Percentiles rank a stretch among this genome's conserved stretches.
phyloP scores from a whole-genome alignment of 1,284 basidiomycete genomes.

The Abortiporus biennis region DNA sequence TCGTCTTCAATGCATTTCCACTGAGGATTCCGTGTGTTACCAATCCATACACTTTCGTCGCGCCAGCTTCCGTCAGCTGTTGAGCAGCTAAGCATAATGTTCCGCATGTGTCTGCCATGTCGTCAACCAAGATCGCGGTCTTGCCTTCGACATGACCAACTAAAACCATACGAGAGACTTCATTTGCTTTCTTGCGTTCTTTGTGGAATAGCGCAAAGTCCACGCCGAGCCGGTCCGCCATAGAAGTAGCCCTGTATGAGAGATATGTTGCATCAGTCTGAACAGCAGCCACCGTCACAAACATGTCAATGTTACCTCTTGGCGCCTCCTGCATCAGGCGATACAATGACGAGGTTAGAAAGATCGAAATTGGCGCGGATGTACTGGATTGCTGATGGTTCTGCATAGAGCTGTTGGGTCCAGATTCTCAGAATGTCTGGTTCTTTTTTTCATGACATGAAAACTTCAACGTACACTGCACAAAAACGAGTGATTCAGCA shows the following conservation, averaged over 20 bases:
- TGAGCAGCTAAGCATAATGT: constrained; percentile 91
- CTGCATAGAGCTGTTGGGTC: constrained; percentile 79
- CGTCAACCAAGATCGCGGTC: constrained; percentile 96
- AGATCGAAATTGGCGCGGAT: constrained; percentile 90
- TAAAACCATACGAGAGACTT: constrained; percentile 98
- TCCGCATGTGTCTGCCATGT: constrained; percentile 99
- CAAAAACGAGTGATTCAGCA: constrained; percentile 11
- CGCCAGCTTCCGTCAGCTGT: constrained; percentile 89
- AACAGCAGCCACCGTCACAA: too few relatives aligned
- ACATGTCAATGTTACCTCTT: too few relatives aligned
- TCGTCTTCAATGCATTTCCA: constrained; percentile 75
- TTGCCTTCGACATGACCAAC: constrained; percentile 94
- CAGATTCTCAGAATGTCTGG: constrained; percentile 21
- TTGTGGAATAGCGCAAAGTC: constrained; percentile 99
- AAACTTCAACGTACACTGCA: constrained; percentile 9
- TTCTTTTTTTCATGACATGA: constrained; percentile 5
- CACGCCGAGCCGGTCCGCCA: constrained; percentile 94
- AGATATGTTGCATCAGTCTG: too few relatives aligned
- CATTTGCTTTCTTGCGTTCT: constrained; percentile 99
- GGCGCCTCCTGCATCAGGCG: constrained; percentile 97
- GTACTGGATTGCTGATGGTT: constrained; percentile 94
- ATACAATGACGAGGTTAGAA: constrained; percentile 91
- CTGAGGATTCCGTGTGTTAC: constrained; percentile 98
- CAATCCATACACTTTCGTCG: constrained; percentile 82
- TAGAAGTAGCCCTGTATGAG: constrained; percentile 80